Evolutionary conservation across 2,329 filamentous ascomycete genomes (phyloP).

Genomic region (Trichoderma koningiopsis): DNA sequence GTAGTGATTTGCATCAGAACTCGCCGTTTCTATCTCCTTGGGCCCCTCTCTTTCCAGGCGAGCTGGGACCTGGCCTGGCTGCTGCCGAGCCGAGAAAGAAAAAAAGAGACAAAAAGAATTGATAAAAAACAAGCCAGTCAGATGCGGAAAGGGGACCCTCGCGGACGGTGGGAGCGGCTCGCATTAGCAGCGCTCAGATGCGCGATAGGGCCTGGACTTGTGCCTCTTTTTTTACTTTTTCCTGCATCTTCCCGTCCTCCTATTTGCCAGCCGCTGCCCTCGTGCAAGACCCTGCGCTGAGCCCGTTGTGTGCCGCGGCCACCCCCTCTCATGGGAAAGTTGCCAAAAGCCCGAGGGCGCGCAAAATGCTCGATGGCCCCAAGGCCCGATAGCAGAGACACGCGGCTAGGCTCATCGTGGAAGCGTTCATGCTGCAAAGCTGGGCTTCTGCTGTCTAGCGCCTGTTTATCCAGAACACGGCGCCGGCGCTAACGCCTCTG

Average conservation of each 20-base stretch:
- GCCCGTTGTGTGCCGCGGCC: not conserved
- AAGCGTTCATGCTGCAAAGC: slow-evolving; percentile 3
- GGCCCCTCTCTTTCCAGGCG: not conserved
- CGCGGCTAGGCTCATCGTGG: not conserved
- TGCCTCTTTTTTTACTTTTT: not conserved
- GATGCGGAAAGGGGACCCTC: slow-evolving; percentile 1
- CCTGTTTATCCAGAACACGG: not conserved
- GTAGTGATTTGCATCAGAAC: slow-evolving; percentile 25
- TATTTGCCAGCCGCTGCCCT: not conserved
- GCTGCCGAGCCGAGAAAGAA: not conserved
- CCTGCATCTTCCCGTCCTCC: no score
- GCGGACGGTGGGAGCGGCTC: slow-evolving; percentile 3
- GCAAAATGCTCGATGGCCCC: not conserved
- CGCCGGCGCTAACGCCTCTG: slow-evolving; percentile 7
- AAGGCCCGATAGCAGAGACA: slow-evolving; percentile 17
- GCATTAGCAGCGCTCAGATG: not conserved
- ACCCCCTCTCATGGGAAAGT: slow-evolving; percentile 1
- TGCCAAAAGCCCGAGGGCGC: not conserved
- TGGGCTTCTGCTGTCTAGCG: not conserved
- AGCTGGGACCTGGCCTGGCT: not conserved
- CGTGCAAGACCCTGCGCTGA: not conserved
- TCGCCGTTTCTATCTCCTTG: not conserved
- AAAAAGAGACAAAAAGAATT: not conserved
- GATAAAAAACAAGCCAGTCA: not conserved
- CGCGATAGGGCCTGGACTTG: slow-evolving; percentile 2